Base-by-base conservation (phyloP, 495 filamentous ascomycete species). In the Aspergillus coremiiformis region DNA sequence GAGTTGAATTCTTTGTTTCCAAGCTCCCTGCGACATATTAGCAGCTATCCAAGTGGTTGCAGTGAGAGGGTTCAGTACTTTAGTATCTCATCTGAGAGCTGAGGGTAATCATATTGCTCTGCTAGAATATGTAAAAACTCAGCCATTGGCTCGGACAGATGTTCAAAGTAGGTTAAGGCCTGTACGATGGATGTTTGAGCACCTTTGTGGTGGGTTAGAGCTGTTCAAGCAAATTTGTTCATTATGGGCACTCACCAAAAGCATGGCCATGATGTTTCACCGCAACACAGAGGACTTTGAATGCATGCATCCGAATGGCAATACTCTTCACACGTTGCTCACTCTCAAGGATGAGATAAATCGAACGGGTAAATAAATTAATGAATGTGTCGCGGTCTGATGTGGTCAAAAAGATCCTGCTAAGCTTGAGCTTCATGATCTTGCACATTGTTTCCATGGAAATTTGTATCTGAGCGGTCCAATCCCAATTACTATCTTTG, bases 201-300 rank as follows among this genome's bases (percentile, higher is more conserved):
- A 43, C 89, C 92, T 96, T 53, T 17, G n/a, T 26, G 19, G 14
- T 14, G 3, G 15, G 46, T 67, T 35, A 72, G 61, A 23, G 42
- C 19, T 11, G 14, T 43, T 14, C 21, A 55, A 15, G 24, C 4
- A 23, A n/a, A 33, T 15, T 17, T 20, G 3, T 15, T 47, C 12
- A 19, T 8, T 14, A 0, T n/a, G 6, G 57, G 42, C 12, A 41
- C 79, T 53, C 78, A 95, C 90, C 91, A 65, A 95, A 96, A 53
- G 84, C 93, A 66, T 99, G 93, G 3, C 94, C 93, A 66, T 99
- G 94, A 64, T 99, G 93, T 69, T 99, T 99, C 39, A 97, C 84
- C 26, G 93, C 91, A 48, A 97, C 89, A 63, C 94, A 97, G 4
- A 97, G 77, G 19, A 96, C 92, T 67, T 95, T 96, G 73, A 96